Evolutionary conservation across 2,329 filamentous ascomycete genomes (phyloP).

Genomic region (Fusarium sp.): DNA sequence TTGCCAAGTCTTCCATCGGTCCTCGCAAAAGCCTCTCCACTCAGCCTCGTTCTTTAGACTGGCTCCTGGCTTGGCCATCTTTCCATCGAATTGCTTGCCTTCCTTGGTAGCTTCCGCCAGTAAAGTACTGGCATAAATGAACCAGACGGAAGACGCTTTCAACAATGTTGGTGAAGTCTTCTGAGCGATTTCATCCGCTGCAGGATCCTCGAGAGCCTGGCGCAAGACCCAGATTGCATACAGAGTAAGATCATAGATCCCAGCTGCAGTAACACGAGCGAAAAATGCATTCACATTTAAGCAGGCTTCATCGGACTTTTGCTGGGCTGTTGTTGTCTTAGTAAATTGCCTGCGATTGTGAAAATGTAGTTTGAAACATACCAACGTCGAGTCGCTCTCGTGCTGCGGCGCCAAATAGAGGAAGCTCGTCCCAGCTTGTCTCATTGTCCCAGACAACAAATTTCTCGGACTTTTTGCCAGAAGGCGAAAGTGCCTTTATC

Average conservation of each 20-base stretch:
- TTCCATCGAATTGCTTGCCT: constrained; percentile 38
- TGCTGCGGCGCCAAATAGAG: constrained; percentile 32
- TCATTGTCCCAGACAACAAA: constrained; percentile 37
- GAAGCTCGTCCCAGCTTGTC: constrained; percentile 32
- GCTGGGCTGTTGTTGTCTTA: constrained; percentile 14
- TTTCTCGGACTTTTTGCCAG: constrained; percentile 24
- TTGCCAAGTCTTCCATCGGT: constrained; percentile 31
- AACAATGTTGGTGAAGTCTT: background rate
- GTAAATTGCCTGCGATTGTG: rapidly evolving
- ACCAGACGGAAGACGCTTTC: constrained; percentile 27
- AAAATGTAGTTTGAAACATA: background rate
- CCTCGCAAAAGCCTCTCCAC: constrained; percentile 34
- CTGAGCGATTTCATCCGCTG: constrained; percentile 5
- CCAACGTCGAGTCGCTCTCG: constrained; percentile 37
- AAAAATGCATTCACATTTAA: constrained; percentile 38
- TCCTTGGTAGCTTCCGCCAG: background rate
- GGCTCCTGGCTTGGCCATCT: constrained; percentile 26
- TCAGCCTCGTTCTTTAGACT: constrained; percentile 26
- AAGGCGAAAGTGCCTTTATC: constrained; percentile 28
- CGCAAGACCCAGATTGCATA: constrained; percentile 39
- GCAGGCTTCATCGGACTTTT: constrained; percentile 10
- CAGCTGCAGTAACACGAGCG: constrained; percentile 27
- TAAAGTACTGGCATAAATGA: constrained; percentile 20
- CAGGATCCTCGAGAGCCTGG: constrained; percentile 34
- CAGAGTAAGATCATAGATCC: constrained; percentile 29